These are phyloP conservation scores for Gynandropsis gynandra DNA, from an alignment of 345 rosid genomes.

Conservation along the genomic window DNA sequence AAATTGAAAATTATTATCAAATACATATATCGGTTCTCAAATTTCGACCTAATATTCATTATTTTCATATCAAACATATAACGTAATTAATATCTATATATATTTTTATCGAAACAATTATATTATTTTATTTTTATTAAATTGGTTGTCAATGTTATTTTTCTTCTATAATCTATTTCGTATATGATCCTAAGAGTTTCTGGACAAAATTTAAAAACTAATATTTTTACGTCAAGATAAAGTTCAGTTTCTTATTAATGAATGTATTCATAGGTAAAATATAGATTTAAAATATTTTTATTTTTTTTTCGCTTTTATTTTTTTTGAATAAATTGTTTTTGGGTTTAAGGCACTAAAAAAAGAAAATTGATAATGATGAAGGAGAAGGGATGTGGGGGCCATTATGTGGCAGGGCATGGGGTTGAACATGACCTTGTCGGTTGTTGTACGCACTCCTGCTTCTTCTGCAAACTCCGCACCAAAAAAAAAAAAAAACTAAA, in stretches of 20 bases:
- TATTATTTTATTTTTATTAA: neutral
- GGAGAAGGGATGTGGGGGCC: constrained; percentile 43
- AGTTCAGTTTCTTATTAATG: too few species aligned
- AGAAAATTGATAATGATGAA: constrained; percentile 50
- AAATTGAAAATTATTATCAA: too few species aligned
- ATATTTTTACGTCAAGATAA: too few species aligned
- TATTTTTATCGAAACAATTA: neutral
- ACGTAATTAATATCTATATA: neutral
- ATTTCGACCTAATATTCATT: too few species aligned
- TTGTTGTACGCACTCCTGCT: constrained; percentile 36
- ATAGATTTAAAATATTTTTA: too few species aligned
- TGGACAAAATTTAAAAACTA: too few species aligned
- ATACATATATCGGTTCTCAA: too few species aligned
- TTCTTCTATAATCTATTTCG: constrained; percentile 18
- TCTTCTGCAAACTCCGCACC: constrained; percentile 29
- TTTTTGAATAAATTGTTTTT: constrained; percentile 23
- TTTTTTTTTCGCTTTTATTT: too few species aligned
- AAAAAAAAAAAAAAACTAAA: too few species aligned
- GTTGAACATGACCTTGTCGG: constrained; percentile 99
- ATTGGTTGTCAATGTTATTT: neutral
- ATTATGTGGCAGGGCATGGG: constrained; percentile 87
- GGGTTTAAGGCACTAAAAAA: constrained; percentile 28
- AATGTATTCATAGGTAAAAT: too few species aligned
- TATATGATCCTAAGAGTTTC: too few species aligned
- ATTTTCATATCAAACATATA: too few species aligned